Percentiles rank a stretch among this genome's conserved stretches.
phyloP scores from a whole-genome alignment of 1,284 basidiomycete genomes.

The Trametes pubescens region DNA sequence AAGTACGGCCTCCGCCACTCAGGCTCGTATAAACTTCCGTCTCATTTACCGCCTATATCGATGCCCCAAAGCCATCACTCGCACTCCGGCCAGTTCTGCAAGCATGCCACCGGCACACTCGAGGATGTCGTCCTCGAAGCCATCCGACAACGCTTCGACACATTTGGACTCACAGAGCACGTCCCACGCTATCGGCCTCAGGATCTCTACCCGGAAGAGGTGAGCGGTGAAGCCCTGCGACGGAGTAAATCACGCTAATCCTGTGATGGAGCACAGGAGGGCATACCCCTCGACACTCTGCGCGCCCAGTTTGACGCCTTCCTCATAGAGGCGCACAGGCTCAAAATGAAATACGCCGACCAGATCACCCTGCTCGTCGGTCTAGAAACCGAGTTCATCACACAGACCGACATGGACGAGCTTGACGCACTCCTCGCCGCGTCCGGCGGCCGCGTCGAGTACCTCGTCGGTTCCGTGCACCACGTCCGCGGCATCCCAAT shows the following conservation, averaged over 20 bases:
- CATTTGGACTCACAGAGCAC: conserved; percentile 95
- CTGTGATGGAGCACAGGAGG: conserved; percentile 48
- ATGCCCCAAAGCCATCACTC: conserved; percentile 96
- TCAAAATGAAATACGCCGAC: conserved; percentile 67
- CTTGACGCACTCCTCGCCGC: conserved; percentile 59
- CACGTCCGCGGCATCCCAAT: conserved; percentile 91
- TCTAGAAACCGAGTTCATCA: conserved; percentile 93
- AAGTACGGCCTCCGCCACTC: no score
- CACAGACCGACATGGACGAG: conserved; percentile 66
- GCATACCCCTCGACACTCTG: conserved; percentile 57
- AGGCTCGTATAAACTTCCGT: not conserved
- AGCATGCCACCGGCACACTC: conserved; percentile 82
- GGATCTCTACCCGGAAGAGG: conserved; percentile 98
- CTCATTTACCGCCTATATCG: not conserved
- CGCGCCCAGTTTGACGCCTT: conserved; percentile 72
- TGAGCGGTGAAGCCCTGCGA: conserved; percentile 38
- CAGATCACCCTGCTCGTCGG: conserved; percentile 86
- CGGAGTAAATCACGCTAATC: conserved; percentile 16
- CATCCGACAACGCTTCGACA: conserved; percentile 78
- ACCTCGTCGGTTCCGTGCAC: conserved; percentile 94
- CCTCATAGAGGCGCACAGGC: conserved; percentile 77
- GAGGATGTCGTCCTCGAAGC: conserved; percentile 86
- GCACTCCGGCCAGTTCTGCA: conserved; percentile 97
- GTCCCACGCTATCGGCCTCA: conserved; percentile 83
- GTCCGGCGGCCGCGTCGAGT: conserved; percentile 73